Conservation (phyloP, 2,329 filamentous ascomycete genomes). For the Aspergillus texensis region DNA sequence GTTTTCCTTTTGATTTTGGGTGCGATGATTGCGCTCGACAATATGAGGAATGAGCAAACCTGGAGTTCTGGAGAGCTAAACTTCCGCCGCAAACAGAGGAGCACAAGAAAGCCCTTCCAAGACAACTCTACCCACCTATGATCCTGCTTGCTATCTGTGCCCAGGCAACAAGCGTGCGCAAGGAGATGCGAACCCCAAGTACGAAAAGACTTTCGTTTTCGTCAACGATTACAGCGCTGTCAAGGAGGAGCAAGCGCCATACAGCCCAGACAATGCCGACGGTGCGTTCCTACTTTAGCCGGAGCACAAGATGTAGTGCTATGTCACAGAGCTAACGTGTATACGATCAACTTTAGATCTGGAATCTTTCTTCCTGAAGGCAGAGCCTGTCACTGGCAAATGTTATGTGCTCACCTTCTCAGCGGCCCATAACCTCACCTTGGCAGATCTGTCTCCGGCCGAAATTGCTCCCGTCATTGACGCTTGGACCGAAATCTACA, state of each 20-base stretch:
- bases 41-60: neutral
- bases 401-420: conserved; percentile 98
- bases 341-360: conserved; percentile 56
- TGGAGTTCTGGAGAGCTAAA: conserved; percentile 3
- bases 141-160: conserved; percentile 92
- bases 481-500: conserved; percentile 91
- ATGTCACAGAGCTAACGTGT: neutral
- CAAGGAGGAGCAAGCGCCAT: conserved; percentile 87
- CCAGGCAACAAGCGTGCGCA: conserved; percentile 87
- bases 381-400: conserved; percentile 86
- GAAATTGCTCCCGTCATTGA: conserved; percentile 83
- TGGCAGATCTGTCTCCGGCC: conserved; percentile 79
- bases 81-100: conserved; percentile 56
- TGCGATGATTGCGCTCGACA: neutral
- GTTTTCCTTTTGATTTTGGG: neutral
- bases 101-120: conserved; percentile 74
- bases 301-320: neutral
- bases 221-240: conserved; percentile 98
- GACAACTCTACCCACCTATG: conserved; percentile 74
- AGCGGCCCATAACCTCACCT: conserved; percentile 83
- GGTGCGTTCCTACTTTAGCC: conserved; percentile 40
- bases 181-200: conserved; percentile 83
- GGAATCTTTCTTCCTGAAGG: conserved; percentile 75
- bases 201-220: conserved; percentile 86
- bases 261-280: conserved; percentile 58